Evolutionary conservation across 2,329 filamentous ascomycete species (phyloP).

Genomic region (Cercospora zeae-maydis): DNA sequence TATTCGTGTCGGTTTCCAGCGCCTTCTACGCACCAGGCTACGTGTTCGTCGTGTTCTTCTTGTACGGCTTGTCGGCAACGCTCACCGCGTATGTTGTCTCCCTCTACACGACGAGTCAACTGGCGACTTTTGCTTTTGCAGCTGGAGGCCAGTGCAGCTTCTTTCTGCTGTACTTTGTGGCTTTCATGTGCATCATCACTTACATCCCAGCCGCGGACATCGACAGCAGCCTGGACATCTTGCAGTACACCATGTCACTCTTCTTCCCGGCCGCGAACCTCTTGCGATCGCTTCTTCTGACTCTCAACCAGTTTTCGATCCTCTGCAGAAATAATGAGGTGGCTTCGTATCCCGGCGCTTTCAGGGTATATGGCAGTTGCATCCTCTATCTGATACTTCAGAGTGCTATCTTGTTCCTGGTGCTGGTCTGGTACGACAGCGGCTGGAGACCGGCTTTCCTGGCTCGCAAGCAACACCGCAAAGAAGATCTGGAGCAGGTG

Average conservation of each 20-base stretch:
- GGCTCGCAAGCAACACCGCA: constrained; percentile 46
- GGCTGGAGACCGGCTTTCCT: constrained; percentile 60
- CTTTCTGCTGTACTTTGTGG: constrained; percentile 49
- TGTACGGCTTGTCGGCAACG: constrained; percentile 76
- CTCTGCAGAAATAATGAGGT: constrained; percentile 64
- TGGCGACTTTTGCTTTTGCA: constrained; percentile 79
- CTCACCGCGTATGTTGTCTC: constrained; percentile 78
- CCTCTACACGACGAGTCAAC: constrained; percentile 71
- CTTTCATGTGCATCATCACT: constrained; percentile 52
- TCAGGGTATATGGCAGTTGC: constrained; percentile 75
- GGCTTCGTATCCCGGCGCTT: constrained; percentile 64
- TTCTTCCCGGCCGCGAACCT: constrained; percentile 76
- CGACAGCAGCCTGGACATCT: constrained; percentile 63
- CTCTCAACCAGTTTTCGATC: constrained; percentile 78
- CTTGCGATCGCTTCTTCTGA: constrained; percentile 68
- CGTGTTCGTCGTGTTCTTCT: constrained; percentile 72
- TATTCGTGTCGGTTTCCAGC: constrained; percentile 60
- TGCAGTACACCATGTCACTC: constrained; percentile 70
- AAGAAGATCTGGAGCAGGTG: constrained; percentile 41
- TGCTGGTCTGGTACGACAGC: constrained; percentile 77
- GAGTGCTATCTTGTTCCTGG: constrained; percentile 63
- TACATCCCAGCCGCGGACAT: constrained; percentile 68
- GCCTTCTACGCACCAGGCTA: constrained; percentile 79
- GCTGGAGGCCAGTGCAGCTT: constrained; percentile 66
- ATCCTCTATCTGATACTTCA: constrained; percentile 80